Evolutionary conservation across 192 early-diverging fungal species (phyloP).

Genomic region (Entomortierella beljakovae): DNA sequence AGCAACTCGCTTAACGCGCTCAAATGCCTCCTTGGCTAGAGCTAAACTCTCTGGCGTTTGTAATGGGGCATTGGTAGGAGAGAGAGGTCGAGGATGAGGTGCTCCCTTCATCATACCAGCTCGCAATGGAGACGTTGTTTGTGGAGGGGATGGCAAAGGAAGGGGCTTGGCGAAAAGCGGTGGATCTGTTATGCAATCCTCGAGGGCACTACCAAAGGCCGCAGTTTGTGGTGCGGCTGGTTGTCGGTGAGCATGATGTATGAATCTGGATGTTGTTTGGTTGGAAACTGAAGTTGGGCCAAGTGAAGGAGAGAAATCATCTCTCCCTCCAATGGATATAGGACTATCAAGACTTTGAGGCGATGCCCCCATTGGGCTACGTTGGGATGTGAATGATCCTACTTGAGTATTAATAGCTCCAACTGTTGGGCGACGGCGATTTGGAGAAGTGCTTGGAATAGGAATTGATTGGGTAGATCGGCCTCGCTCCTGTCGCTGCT

Average conservation of each 20-base stretch:
- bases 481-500: not conserved
- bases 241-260: slow-evolving; percentile 50
- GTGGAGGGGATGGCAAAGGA: slow-evolving; percentile 36
- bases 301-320: slow-evolving; percentile 18
- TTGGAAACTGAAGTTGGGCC: slow-evolving; percentile 1
- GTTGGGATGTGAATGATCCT: slow-evolving; percentile 38
- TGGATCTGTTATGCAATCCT: slow-evolving; percentile 35
- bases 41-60: slow-evolving; percentile 46
- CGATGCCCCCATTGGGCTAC: slow-evolving; percentile 21
- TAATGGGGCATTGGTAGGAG: slow-evolving; percentile 22
- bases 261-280: slow-evolving; percentile 29
- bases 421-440: slow-evolving; percentile 18
- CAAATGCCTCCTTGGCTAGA: slow-evolving; percentile 37
- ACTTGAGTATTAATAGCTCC: slow-evolving; percentile 27
- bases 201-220: slow-evolving; percentile 36
- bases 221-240: slow-evolving; percentile 46
- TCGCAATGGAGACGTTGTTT: slow-evolving; percentile 24
- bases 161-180: slow-evolving; percentile 45
- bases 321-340: not conserved
- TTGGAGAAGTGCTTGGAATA: slow-evolving; percentile 20
- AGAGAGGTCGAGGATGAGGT: slow-evolving; percentile 7
- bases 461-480: slow-evolving; percentile 29
- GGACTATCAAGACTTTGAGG: slow-evolving; percentile 26
- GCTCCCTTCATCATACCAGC: not conserved
- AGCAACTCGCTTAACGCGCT: slow-evolving; percentile 34